Evolutionary conservation across 2,329 filamentous ascomycete genomes (phyloP).

Genomic region (Aspergillus candidus): DNA sequence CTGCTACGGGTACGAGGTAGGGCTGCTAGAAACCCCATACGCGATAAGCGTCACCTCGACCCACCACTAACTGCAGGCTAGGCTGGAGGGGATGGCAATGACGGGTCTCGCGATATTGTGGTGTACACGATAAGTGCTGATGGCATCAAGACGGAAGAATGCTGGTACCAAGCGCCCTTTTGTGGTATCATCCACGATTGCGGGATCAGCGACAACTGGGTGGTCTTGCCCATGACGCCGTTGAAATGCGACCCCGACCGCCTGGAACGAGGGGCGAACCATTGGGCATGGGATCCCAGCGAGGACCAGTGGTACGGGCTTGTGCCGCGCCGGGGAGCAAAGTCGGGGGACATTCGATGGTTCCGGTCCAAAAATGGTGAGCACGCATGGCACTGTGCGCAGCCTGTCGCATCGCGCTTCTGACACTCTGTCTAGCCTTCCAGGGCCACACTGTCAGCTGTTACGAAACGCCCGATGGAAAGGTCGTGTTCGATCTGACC

Average conservation of each 20-base stretch:
- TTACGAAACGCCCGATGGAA: constrained; percentile 44
- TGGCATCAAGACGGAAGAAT: constrained; percentile 43
- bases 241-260: constrained; percentile 42
- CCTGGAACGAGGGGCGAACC: constrained; percentile 44
- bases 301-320: constrained; percentile 53
- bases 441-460: constrained; percentile 46
- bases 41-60: too few species aligned
- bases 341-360: constrained; percentile 45
- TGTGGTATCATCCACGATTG: constrained; percentile 51
- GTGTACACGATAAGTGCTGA: constrained; percentile 43
- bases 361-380: constrained; percentile 22
- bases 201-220: constrained; percentile 44
- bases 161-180: constrained; percentile 47
- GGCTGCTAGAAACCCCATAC: too few species aligned
- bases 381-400: not conserved
- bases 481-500: constrained; percentile 41
- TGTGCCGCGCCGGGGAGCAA: constrained; percentile 46
- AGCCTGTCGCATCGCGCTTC: not conserved
- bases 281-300: constrained; percentile 48
- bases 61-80: not conserved
- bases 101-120: constrained; percentile 39
- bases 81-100: constrained; percentile 34
- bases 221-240: constrained; percentile 46
- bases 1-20: constrained; percentile 33
- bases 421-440: constrained; percentile 23